Percentiles rank a stretch among this genome's conserved stretches.
Conservation (phyloP, 257 asterid species). For the Cynanchum wilfordii region DNA sequence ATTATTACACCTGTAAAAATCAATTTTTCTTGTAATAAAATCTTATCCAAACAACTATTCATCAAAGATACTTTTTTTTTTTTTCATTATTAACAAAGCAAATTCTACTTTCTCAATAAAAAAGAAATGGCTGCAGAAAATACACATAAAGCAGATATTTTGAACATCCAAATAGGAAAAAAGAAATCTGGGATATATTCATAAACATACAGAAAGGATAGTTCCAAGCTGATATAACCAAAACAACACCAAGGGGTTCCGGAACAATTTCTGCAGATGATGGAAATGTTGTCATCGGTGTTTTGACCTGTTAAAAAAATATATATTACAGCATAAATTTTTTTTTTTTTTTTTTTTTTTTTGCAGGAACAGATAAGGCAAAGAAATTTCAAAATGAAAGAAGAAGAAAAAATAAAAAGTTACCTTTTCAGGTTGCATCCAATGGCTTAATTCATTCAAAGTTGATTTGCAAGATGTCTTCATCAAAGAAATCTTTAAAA, state of each 20-base stretch:
- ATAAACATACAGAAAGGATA: conserved; percentile 78
- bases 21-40: too few species aligned
- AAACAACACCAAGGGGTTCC: conserved; percentile 77
- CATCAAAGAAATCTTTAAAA: conserved; percentile 36
- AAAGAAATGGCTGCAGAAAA: too few species aligned
- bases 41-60: too few species aligned
- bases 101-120: too few species aligned
- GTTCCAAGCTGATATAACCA: conserved; percentile 90
- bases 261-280: conserved; percentile 77
- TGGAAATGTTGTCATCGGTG: conserved; percentile 60
- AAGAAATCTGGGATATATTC: background rate
- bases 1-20: too few species aligned
- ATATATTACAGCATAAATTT: background rate
- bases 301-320: conserved; percentile 51
- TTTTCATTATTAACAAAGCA: too few species aligned
- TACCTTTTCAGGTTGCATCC: conserved; percentile 93
- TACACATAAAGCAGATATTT: background rate
- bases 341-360: too few species aligned
- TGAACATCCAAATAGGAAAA: background rate
- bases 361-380: too few species aligned
- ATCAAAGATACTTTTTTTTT: too few species aligned
- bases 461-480: conserved; percentile 52
- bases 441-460: conserved; percentile 47
- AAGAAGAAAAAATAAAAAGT: background rate
- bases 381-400: background rate